Conservation (phyloP, 75 land plant species). For the Sequoia sempervirens region DNA sequence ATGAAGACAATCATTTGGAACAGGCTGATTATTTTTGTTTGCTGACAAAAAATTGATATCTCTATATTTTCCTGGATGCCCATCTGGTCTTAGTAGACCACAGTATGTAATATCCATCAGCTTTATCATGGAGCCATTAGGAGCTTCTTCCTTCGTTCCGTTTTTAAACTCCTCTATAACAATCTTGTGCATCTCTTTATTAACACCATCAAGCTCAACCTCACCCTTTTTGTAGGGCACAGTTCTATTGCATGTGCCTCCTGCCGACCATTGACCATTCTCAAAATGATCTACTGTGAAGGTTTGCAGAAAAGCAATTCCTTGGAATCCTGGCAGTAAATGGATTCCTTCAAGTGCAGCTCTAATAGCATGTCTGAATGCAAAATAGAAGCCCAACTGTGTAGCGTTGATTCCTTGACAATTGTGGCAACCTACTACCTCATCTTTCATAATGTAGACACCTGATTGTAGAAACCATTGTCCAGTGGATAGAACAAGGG, state of each 20-base stretch:
- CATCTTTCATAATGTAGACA: constrained; percentile 23
- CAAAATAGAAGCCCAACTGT: constrained; percentile 28
- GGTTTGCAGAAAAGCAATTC: constrained; percentile 57
- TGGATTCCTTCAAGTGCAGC: constrained; percentile 3
- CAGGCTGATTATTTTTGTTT: neutral
- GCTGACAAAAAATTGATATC: neutral
- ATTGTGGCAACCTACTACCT: constrained; percentile 35
- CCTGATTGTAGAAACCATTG: constrained; percentile 37
- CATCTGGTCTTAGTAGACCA: constrained; percentile 70
- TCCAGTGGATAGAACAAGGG: constrained; percentile 22
- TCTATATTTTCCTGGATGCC: constrained; percentile 75
- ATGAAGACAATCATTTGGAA: constrained; percentile 74
- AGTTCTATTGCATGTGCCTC: constrained; percentile 69
- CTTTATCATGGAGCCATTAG: constrained; percentile 8
- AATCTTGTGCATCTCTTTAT: constrained; percentile 36
- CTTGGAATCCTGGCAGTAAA: constrained; percentile 18
- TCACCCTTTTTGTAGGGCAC: constrained; percentile 30
- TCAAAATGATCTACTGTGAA: constrained; percentile 85
- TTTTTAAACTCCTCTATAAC: constrained; percentile 52
- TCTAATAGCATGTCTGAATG: neutral
- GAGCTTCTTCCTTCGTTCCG: constrained; percentile 4
- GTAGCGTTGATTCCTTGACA: constrained; percentile 12
- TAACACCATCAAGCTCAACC: constrained; percentile 7
- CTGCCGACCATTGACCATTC: constrained; percentile 67
- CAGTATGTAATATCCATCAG: constrained; percentile 58